phyloP scores from a whole-genome alignment of 2,329 filamentous ascomycete species.

The Neonectria punicea region DNA sequence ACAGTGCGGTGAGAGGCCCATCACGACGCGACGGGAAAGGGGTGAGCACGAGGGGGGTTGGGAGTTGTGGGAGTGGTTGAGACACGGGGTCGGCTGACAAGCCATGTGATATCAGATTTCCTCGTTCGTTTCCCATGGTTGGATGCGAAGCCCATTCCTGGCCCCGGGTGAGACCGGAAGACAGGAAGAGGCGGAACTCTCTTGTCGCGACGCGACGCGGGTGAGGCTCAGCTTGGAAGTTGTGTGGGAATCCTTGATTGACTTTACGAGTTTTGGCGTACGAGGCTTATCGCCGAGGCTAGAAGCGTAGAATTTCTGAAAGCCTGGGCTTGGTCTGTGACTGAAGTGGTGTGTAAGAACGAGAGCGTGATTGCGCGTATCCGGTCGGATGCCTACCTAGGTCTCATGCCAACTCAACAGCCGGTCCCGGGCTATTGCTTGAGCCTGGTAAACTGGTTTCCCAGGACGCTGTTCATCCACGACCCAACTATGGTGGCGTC shows the following conservation, averaged over 20 bases:
- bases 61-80: conserved; percentile 29
- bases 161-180: conserved; percentile 13
- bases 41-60: conserved; percentile 27
- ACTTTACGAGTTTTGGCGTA: conserved; percentile 28
- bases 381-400: conserved; percentile 20
- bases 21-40: conserved; percentile 23
- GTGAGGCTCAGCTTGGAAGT: conserved; percentile 36
- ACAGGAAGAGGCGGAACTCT: background rate
- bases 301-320: conserved; percentile 28
- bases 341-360: conserved; percentile 36
- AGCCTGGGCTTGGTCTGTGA: conserved; percentile 16
- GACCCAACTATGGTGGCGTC: conserved; percentile 40
- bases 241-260: conserved; percentile 29
- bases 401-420: background rate
- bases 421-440: conserved; percentile 26
- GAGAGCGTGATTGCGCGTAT: conserved; percentile 20
- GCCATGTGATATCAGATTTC: conserved; percentile 40
- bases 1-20: conserved; percentile 31
- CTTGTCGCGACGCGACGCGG: conserved; percentile 30
- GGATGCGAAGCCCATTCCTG: conserved; percentile 27
- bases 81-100: conserved; percentile 41
- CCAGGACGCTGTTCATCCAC: conserved; percentile 48
- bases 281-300: background rate
- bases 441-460: conserved; percentile 44
- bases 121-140: conserved; percentile 12